Evolutionary conservation across 805 yeast species (phyloP), one percentile per base, ranked within the genome.

Genomic region (Ogataea minuta): DNA sequence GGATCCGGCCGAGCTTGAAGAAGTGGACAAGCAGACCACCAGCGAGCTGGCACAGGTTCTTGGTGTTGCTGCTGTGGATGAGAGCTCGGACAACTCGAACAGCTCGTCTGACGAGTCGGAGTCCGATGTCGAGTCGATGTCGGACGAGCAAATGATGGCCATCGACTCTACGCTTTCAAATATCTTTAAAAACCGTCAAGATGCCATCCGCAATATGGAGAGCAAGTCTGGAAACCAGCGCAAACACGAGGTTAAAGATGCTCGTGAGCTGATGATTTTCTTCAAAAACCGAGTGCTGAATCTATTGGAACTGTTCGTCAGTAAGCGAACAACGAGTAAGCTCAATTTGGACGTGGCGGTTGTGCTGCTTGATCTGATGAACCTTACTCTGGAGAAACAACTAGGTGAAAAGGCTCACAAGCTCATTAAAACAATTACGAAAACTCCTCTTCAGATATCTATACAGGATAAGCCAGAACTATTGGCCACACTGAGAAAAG

Each of bases 61-160:
- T 29, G 83, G 85, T n/a, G 68, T 84, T 28, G 34, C 45, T 4
- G 24, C 42, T 9, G 26, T n/a, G 15, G 45, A 44, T 16, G 68
- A 67, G 6, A 39, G 32, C 6, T 25, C 34, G 4, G 34, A 31
- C 17, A 15, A 23, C 7, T 68, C 64, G 10, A 74, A 70, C 20
- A 68, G 66, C 9, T 58, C 59, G 6, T 80, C 74, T 27, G 76
- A 68, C 13, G 79, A 71, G 4, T 76, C 70, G 20, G 81, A 74
- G 20, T 73, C 76, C 6, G 81, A 76, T 17, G 85, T 81, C 36
- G 95, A 85, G 49, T 80, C 91, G 0, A 86, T 89, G 95, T 95
- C 90, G 44, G 97, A 90, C 61, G 96, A 90, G 53, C 89, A 89
- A 59, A 91, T 91, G 98, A 79, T 89, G 81, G 95, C 90, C 14